These are phyloP conservation scores for Exophiala phaeomuriformis DNA, from an alignment of 2,329 filamentous ascomycete genomes.

Conservation along the genomic window DNA sequence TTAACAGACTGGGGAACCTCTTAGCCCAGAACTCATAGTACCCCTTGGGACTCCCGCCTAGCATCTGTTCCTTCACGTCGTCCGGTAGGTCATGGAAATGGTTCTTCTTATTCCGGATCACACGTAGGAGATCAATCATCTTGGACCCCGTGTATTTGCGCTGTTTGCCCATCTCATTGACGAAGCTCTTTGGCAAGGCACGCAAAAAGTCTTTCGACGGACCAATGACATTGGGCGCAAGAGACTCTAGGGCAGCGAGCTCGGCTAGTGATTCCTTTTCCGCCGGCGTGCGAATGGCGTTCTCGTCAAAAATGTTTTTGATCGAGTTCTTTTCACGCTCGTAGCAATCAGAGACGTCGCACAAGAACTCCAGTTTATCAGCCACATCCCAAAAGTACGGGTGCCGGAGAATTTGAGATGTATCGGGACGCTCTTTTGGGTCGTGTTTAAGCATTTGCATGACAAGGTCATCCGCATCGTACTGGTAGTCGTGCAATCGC, in stretches of 20 bases:
- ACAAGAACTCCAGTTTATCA: slow-evolving; percentile 85
- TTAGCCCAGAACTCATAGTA: slow-evolving; percentile 79
- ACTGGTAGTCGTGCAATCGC: slow-evolving; percentile 71
- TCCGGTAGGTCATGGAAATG: slow-evolving; percentile 96
- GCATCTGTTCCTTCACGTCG: slow-evolving; percentile 61
- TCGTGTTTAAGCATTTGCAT: slow-evolving; percentile 66
- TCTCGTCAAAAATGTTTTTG: slow-evolving; percentile 24
- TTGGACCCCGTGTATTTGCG: slow-evolving; percentile 82
- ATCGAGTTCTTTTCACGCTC: slow-evolving; percentile 64
- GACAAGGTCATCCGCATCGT: slow-evolving; percentile 82
- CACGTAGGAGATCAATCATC: slow-evolving; percentile 79
- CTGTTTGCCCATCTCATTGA: slow-evolving; percentile 85
- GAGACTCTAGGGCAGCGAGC: slow-evolving; percentile 45
- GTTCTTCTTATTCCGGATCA: slow-evolving; percentile 90
- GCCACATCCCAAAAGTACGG: slow-evolving; percentile 95
- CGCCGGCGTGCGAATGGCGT: slow-evolving; percentile 16
- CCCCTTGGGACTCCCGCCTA: slow-evolving; percentile 32
- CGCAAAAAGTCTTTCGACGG: slow-evolving; percentile 63
- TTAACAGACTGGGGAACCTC: slow-evolving; percentile 68
- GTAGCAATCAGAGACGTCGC: slow-evolving; percentile 92
- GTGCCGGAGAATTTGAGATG: slow-evolving; percentile 75
- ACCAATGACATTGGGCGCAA: slow-evolving; percentile 42
- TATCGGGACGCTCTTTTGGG: slow-evolving; percentile 61
- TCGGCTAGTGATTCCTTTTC: slow-evolving; percentile 31
- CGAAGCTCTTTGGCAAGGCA: slow-evolving; percentile 68